Evolutionary conservation across 1,139 yeast species (phyloP), one percentile per base, ranked within the genome.

Genomic region (Saccharomyces hybrid): DNA sequence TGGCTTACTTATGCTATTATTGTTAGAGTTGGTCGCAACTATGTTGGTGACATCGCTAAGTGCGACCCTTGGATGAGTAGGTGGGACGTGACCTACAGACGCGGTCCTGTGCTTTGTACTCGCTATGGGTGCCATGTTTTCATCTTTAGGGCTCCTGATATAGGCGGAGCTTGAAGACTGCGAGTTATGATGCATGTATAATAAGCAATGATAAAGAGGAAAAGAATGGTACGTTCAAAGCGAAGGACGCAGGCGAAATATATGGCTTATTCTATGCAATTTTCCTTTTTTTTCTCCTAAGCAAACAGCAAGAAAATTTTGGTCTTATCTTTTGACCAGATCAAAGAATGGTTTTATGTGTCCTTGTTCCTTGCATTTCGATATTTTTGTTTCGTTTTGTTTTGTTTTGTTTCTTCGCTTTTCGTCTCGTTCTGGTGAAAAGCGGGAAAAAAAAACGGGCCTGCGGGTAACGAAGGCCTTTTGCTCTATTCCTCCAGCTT

Each of bases 121-220:
- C 3, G 23, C 52, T 14, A 30, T 16, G 3, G 53, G 53, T 1
- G 51, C 31, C 27, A 54, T 51, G 27, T 57, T 57, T 50, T 57
- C 59, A 32, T 57, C 56, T 5, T 23, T 26, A 13, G 51, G 27
- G 14, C 34, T 30, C 30, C 27, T 41, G 13, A 47, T 42, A 3
- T 38, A 5, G 1, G 16, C 26, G 3, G 47, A 14, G 9, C 47
- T 30, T 28, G 16, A 25, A 9, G 54, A 49, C 13, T 42, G 50
- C 0, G 51, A 27, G 16, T 51, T 38, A 6, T 49, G 54, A 32
- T 54, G 54, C 54, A 51, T 54, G 2, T 13, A 44, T 31, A 28
- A n/a, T 49, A 38, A 38, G 44, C 44, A 38, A 38, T 38, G 25
- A 38, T 38, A 16, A 38, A 38, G 9, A 38, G n/a, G 44, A 13